Evolutionary conservation across 139 green algal genomes (phyloP).

Genomic region (Asterochloris sp.): DNA sequence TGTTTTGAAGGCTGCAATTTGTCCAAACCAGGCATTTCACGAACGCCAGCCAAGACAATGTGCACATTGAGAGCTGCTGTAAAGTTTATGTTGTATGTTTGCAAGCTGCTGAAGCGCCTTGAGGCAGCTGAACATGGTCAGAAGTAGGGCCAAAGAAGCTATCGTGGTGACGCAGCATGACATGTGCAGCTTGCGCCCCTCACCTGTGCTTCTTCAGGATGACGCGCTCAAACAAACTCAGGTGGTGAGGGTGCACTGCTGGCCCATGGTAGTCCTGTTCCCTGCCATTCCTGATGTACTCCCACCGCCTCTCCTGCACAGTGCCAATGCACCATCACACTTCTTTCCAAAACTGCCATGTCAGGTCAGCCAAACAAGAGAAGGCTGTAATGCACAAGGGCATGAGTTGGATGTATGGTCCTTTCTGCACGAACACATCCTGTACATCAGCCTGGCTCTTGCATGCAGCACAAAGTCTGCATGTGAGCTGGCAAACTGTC

Average conservation of each 20-base stretch:
- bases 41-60: too few relatives aligned
- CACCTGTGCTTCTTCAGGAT: neutral
- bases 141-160: too few relatives aligned
- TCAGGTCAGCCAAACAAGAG: neutral
- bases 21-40: too few relatives aligned
- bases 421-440: neutral
- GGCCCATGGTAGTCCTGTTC: slow-evolving; percentile 16
- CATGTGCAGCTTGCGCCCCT: too few relatives aligned
- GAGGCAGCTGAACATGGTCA: too few relatives aligned
- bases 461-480: neutral
- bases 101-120: too few relatives aligned
- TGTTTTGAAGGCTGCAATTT: too few relatives aligned
- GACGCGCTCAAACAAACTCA: slow-evolving; percentile 6
- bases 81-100: too few relatives aligned
- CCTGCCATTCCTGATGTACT: slow-evolving; percentile 21
- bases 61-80: too few relatives aligned
- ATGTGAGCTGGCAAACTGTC: neutral
- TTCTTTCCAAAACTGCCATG: neutral
- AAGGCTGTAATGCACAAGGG: neutral
- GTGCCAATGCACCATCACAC: neutral
- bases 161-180: too few relatives aligned
- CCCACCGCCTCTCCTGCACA: slow-evolving; percentile 21
- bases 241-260: slow-evolving; percentile 19
- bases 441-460: neutral
- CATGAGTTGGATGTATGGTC: neutral